These are phyloP conservation scores for Cyanidium caldarium DNA, from an alignment of 23 red algal species.

Conservation along the genomic window DNA sequence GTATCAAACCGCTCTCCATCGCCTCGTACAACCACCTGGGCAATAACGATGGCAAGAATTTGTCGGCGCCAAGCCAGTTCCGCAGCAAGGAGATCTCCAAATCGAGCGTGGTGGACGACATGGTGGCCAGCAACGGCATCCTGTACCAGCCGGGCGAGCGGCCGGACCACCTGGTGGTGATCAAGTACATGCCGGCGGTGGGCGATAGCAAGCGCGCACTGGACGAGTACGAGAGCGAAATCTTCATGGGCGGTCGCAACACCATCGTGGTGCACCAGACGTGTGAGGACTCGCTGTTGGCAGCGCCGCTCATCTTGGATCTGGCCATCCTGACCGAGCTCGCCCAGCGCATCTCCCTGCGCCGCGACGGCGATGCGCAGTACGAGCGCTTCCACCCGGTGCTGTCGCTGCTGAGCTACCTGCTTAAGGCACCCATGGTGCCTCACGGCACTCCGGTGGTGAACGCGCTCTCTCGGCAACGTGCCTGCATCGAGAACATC, in stretches of 20 bases:
- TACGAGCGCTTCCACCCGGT: conserved; percentile 71
- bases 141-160: conserved; percentile 63
- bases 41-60: conserved; percentile 95
- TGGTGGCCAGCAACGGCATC: conserved; percentile 78
- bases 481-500: conserved; percentile 87
- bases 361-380: conserved; percentile 19
- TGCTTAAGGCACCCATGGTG: conserved; percentile 93
- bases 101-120: conserved; percentile 88
- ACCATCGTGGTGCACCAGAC: conserved; percentile 89
- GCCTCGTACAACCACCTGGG: conserved; percentile 96
- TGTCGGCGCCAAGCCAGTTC: conserved; percentile 89
- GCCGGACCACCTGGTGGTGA: conserved; percentile 97
- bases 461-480: conserved; percentile 86
- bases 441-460: conserved; percentile 66
- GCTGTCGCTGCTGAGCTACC: conserved; percentile 75
- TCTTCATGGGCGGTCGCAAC: conserved; percentile 95
- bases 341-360: conserved; percentile 57
- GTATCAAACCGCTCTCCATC: conserved; percentile 81
- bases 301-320: conserved; percentile 86
- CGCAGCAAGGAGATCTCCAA: conserved; percentile 92
- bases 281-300: conserved; percentile 89
- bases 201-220: conserved; percentile 84
- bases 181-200: conserved; percentile 96
- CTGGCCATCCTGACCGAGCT: conserved; percentile 75
- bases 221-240: conserved; percentile 92